Percentiles rank a stretch among this genome's conserved stretches.
Conservation (phyloP, 768 basidiomycete genomes). For the Podaxis rugospora region DNA sequence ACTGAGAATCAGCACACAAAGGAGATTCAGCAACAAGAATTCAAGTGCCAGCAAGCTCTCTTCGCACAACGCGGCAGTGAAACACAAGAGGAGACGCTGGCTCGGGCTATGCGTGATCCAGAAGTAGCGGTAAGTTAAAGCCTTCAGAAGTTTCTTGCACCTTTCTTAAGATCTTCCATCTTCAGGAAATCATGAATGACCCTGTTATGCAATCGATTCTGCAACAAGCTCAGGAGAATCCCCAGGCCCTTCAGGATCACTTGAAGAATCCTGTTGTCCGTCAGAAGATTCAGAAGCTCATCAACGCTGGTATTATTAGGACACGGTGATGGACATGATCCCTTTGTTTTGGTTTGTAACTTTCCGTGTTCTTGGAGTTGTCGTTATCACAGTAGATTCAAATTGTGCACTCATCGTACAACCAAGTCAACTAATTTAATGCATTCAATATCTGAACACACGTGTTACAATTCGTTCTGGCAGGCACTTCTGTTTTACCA, state of each 20-base stretch:
- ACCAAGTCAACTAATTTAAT: not conserved
- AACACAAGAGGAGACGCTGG: slow-evolving; percentile 87
- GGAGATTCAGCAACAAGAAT: slow-evolving; percentile 79
- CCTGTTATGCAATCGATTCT: slow-evolving; percentile 93
- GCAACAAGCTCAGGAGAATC: slow-evolving; percentile 90
- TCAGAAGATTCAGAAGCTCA: slow-evolving; percentile 81
- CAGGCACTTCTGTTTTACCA: slow-evolving; percentile 29
- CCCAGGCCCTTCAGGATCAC: slow-evolving; percentile 87
- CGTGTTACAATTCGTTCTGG: not conserved
- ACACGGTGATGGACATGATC: slow-evolving; percentile 51
- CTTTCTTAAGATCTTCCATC: not conserved
- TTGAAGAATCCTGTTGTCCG: slow-evolving; percentile 88
- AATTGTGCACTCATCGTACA: not conserved
- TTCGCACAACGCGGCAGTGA: slow-evolving; percentile 78
- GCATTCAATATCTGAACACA: not conserved
- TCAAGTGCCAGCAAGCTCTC: slow-evolving; percentile 78
- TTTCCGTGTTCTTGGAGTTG: not conserved
- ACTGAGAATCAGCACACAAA: slow-evolving; percentile 74
- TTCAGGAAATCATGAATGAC: slow-evolving; percentile 78
- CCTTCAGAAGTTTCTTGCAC: not conserved
- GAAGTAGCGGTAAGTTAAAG: slow-evolving; percentile 74
- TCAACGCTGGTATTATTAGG: slow-evolving; percentile 91
- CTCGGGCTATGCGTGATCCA: slow-evolving; percentile 96
- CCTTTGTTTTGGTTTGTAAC: not conserved
- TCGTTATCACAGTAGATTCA: slow-evolving; percentile 2